Evolutionary conservation across 2,329 filamentous ascomycete species (phyloP).

Genomic region (Myriosclerotinia scirpicola): DNA sequence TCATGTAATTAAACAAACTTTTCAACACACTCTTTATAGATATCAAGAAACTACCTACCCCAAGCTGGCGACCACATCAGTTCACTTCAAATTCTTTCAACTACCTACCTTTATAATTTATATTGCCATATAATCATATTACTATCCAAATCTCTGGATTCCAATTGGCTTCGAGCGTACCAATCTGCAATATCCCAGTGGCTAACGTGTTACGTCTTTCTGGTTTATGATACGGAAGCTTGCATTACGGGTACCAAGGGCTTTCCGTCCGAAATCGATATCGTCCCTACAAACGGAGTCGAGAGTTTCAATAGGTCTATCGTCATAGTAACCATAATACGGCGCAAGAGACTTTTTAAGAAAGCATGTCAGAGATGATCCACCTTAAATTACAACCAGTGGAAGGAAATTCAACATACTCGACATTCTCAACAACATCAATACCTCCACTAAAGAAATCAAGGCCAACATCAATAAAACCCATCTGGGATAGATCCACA

Average conservation of each 20-base stretch:
- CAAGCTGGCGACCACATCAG: neutral
- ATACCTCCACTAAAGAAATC: conserved; percentile 15
- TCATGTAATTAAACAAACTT: neutral
- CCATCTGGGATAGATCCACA: conserved; percentile 26
- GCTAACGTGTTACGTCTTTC: conserved; percentile 5
- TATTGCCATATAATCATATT: neutral
- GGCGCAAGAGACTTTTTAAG: neutral
- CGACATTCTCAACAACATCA: conserved; percentile 13
- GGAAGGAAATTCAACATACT: conserved; percentile 15
- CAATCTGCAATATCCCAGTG: conserved; percentile 4
- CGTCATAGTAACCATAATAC: conserved; percentile 4
- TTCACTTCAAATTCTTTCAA: no score
- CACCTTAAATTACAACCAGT: conserved; percentile 22
- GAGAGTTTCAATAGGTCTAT: conserved; percentile 7
- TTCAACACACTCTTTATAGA: no score
- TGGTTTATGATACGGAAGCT: conserved; percentile 18
- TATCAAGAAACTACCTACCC: conserved; percentile 4
- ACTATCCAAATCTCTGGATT: neutral
- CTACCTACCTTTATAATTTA: neutral
- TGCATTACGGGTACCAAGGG: conserved; percentile 20
- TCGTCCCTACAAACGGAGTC: conserved; percentile 16
- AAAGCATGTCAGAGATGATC: conserved; percentile 20
- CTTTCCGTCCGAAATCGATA: conserved; percentile 15
- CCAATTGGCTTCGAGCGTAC: neutral
- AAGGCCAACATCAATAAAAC: conserved; percentile 29